phyloP scores from a whole-genome alignment of 768 basidiomycete genomes.

The Rhodotorula toruloides region DNA sequence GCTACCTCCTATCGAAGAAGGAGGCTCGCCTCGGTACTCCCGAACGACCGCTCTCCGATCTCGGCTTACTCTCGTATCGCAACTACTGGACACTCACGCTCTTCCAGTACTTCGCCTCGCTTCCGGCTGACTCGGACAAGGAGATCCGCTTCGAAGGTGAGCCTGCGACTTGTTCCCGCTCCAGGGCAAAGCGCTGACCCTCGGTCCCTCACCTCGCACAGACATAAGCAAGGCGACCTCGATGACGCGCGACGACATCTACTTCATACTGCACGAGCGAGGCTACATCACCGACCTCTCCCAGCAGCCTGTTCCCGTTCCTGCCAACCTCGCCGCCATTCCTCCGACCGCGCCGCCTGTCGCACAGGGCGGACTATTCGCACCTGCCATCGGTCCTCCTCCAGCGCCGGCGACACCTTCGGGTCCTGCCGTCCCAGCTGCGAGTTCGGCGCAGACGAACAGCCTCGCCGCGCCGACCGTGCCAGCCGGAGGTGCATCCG shows the following conservation, averaged over 20 bases:
- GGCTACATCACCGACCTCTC: constrained; percentile 59
- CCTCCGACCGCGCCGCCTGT: neutral
- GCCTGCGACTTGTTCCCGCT: constrained; percentile 49
- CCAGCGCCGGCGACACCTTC: too few species aligned
- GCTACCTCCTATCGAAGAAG: constrained; percentile 92
- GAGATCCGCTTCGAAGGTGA: constrained; percentile 51
- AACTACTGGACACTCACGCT: constrained; percentile 88
- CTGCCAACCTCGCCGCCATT: neutral
- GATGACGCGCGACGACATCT: constrained; percentile 86
- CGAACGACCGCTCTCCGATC: constrained; percentile 87
- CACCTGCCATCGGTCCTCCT: too few species aligned
- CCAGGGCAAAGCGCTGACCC: neutral
- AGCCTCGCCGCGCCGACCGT: too few species aligned
- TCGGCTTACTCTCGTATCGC: constrained; percentile 89
- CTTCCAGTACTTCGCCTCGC: constrained; percentile 61
- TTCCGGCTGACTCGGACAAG: constrained; percentile 51
- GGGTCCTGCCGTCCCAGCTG: too few species aligned
- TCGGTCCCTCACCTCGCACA: constrained; percentile 23
- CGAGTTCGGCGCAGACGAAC: too few species aligned
- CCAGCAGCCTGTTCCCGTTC: constrained; percentile 8
- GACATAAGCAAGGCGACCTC: constrained; percentile 80
- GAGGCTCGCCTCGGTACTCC: constrained; percentile 85
- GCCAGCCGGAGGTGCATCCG: too few species aligned
- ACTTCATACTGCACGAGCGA: constrained; percentile 64
- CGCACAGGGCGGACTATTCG: too few species aligned